Percentiles rank a stretch among this genome's conserved stretches.
Conservation (phyloP, 1,284 basidiomycete species). For the Cerioporus squamosus region DNA sequence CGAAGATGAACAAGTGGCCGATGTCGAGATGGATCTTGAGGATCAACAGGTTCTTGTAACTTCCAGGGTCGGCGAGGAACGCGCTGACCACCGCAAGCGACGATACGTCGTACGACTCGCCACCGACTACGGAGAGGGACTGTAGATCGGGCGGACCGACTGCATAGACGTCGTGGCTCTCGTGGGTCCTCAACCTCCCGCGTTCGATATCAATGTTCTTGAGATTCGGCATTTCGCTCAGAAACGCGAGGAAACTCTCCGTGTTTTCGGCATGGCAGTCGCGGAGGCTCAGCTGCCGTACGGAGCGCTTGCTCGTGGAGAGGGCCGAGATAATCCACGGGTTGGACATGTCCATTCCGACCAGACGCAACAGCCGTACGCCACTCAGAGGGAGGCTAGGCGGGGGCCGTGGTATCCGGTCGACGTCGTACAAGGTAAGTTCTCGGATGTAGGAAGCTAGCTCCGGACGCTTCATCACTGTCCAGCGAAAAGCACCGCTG, state of each 20-base stretch:
- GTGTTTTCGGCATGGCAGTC: background rate
- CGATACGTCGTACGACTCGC: background rate
- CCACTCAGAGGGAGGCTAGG: background rate
- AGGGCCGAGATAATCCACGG: background rate
- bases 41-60: background rate
- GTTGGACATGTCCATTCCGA: background rate
- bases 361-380: constrained; percentile 5
- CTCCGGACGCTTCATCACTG: constrained; percentile 13
- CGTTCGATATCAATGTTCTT: constrained; percentile 7
- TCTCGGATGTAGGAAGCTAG: constrained; percentile 16
- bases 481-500: constrained; percentile 3
- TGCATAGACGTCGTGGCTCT: background rate
- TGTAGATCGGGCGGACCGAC: background rate
- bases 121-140: constrained; percentile 2
- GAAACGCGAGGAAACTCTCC: background rate
- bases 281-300: constrained; percentile 4
- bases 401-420: background rate
- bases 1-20: background rate
- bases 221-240: background rate
- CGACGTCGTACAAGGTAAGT: constrained; percentile 5
- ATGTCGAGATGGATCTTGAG: background rate
- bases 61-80: background rate
- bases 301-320: background rate
- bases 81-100: background rate
- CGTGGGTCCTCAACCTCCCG: background rate